Conservation (phyloP, 2,329 filamentous ascomycete species). For the Catunica adiposa region DNA sequence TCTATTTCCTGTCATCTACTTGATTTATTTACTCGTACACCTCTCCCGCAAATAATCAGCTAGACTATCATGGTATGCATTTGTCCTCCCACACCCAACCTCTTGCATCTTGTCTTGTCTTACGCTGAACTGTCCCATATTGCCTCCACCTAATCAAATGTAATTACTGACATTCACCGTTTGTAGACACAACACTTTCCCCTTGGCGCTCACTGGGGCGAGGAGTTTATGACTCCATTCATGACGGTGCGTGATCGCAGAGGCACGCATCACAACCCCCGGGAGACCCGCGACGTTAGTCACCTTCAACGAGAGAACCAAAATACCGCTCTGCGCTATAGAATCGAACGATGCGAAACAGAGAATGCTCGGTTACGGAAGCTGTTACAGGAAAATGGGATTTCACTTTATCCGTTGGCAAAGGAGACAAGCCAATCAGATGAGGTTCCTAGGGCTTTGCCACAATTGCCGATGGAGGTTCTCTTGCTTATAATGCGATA, state of each 20-base stretch:
- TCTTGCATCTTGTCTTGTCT: background rate
- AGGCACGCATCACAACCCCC: background rate
- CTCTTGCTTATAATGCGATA: conserved; percentile 35
- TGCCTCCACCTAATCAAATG: background rate
- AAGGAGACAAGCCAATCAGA: background rate
- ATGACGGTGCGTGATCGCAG: background rate
- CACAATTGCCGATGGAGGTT: conserved; percentile 35
- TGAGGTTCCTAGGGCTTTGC: conserved; percentile 15
- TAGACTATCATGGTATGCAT: background rate
- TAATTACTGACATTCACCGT: background rate
- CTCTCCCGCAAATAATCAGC: background rate
- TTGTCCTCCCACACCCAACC: background rate
- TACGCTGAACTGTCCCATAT: background rate
- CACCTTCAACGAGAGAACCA: no score
- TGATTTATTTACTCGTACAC: background rate
- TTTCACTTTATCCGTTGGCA: background rate
- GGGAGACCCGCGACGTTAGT: no score
- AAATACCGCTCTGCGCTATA: background rate
- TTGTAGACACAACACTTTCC: no score
- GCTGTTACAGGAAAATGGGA: background rate
- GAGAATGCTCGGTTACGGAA: background rate
- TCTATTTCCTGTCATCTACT: background rate
- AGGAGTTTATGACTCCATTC: background rate
- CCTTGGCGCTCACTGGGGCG: no score
- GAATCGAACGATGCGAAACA: background rate